A percentile compares a stretch with the other conserved stretches of the same genome.
Evolutionary conservation across 2,329 filamentous ascomycete genomes (phyloP).

Genomic region (Cadophora gregata): DNA sequence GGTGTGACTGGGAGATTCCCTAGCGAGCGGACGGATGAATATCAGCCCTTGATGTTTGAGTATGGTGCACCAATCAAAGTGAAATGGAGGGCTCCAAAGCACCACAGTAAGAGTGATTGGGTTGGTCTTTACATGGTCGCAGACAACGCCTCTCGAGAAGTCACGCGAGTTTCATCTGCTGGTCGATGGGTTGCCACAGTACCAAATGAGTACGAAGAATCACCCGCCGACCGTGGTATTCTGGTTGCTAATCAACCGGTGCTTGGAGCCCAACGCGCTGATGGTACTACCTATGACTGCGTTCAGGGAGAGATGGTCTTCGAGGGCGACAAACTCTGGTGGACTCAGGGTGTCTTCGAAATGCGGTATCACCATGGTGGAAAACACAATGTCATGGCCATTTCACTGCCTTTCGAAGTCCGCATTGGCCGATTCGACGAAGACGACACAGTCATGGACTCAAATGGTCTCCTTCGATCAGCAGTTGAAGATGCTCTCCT

Average conservation of each 20-base stretch:
- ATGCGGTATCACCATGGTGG: slow-evolving; percentile 96
- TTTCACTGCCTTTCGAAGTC: slow-evolving; percentile 93
- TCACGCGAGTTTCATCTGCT: slow-evolving; percentile 82
- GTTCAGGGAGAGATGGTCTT: slow-evolving; percentile 86
- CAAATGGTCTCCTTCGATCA: slow-evolving; percentile 65
- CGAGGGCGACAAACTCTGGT: slow-evolving; percentile 92
- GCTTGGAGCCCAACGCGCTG: slow-evolving; percentile 49
- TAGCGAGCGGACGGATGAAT: slow-evolving; percentile 62
- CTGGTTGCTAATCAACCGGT: slow-evolving; percentile 69
- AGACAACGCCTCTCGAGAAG: slow-evolving; percentile 85
- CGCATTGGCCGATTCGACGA: slow-evolving; percentile 80
- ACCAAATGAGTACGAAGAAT: slow-evolving; percentile 75
- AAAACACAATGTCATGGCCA: slow-evolving; percentile 90
- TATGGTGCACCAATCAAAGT: slow-evolving; percentile 91
- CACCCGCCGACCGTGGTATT: slow-evolving; percentile 78
- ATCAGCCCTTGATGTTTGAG: slow-evolving; percentile 80
- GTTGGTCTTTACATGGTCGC: slow-evolving; percentile 95
- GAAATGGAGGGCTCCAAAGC: slow-evolving; percentile 85
- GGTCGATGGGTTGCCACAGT: slow-evolving; percentile 90
- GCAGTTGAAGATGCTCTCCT: slow-evolving; percentile 80
- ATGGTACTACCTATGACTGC: slow-evolving; percentile 60
- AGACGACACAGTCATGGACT: slow-evolving; percentile 61
- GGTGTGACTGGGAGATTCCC: slow-evolving; percentile 72
- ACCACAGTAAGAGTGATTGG: slow-evolving; percentile 93
- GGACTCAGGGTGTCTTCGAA: slow-evolving; percentile 95